A percentile compares a stretch with the other conserved stretches of the same genome.
These are phyloP conservation scores for Sequoiadendron giganteum DNA, from an alignment of 75 land plant genomes.

Conservation along the genomic window DNA sequence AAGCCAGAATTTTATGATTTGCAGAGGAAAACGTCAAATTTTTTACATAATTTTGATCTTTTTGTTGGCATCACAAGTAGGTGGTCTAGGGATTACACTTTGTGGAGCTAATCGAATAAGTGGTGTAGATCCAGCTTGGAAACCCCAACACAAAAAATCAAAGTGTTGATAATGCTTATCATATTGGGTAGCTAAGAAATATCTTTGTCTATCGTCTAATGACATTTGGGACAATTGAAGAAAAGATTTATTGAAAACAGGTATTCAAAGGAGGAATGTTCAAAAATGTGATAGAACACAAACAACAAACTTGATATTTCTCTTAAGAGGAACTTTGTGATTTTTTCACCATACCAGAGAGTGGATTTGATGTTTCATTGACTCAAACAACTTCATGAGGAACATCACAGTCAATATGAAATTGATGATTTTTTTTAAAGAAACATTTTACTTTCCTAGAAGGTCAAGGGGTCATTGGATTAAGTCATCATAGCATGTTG, in stretches of 20 bases:
- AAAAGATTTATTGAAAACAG: conserved; percentile 93
- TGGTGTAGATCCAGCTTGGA: conserved; percentile 99
- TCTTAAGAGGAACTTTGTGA: conserved; percentile 93
- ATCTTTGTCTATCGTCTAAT: conserved; percentile 93
- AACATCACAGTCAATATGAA: conserved; percentile 64
- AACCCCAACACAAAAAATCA: conserved; percentile 98
- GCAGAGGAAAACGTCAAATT: conserved; percentile 46
- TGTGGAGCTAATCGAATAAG: conserved; percentile 98
- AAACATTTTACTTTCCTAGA: conserved; percentile 76
- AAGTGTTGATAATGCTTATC: conserved; percentile 98
- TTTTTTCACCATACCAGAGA: conserved; percentile 76
- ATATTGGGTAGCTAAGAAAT: conserved; percentile 94
- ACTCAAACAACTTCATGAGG: conserved; percentile 94
- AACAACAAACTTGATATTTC: conserved; percentile 93
- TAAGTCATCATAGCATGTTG: conserved; percentile 89
- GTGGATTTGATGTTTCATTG: conserved; percentile 88
- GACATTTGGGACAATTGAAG: conserved; percentile 98
- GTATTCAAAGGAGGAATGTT: conserved; percentile 97
- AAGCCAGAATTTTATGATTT: conserved; percentile 25
- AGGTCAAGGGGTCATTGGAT: conserved; percentile 77
- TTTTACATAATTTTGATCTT: conserved; percentile 75
- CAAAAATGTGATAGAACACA: conserved; percentile 87
- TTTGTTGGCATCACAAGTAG: conserved; percentile 97
- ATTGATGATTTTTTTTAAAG: conserved; percentile 51
- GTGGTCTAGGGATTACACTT: conserved; percentile 95